Evolutionary conservation across 345 rosid genomes (phyloP).

Genomic region (Citrus unshiu): DNA sequence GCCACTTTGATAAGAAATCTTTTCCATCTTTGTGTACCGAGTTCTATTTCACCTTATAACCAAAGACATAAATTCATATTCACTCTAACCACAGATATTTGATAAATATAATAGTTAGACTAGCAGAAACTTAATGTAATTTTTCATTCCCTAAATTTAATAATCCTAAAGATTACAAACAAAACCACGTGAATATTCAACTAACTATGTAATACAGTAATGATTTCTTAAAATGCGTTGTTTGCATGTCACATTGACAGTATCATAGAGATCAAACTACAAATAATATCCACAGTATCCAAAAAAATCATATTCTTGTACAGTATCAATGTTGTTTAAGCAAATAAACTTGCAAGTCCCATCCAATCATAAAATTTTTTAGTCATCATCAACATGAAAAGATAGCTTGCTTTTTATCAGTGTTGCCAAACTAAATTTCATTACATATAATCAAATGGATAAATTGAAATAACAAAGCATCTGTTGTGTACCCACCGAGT

Average conservation of each 20-base stretch:
- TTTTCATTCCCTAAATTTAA: background rate
- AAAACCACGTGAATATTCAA: too few relatives aligned
- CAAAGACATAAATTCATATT: background rate
- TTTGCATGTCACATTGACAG: background rate
- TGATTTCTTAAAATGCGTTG: too few relatives aligned
- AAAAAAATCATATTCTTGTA: background rate
- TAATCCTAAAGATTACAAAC: background rate
- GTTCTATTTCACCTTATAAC: background rate
- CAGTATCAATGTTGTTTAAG: background rate
- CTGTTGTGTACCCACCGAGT: slow-evolving; percentile 60
- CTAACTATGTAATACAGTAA: too few relatives aligned
- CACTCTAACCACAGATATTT: background rate
- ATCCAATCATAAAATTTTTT: background rate
- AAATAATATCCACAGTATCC: background rate
- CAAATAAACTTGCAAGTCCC: background rate
- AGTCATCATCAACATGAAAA: too few relatives aligned
- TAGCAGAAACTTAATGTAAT: background rate
- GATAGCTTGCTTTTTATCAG: too few relatives aligned
- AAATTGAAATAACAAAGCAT: background rate
- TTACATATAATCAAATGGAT: background rate
- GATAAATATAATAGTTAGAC: background rate
- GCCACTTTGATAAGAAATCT: background rate
- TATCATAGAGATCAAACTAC: background rate
- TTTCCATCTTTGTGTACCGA: background rate
- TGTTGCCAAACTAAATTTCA: background rate